phyloP scores from a whole-genome alignment of 2,329 filamentous ascomycete genomes.

The Venturia oleaginea region DNA sequence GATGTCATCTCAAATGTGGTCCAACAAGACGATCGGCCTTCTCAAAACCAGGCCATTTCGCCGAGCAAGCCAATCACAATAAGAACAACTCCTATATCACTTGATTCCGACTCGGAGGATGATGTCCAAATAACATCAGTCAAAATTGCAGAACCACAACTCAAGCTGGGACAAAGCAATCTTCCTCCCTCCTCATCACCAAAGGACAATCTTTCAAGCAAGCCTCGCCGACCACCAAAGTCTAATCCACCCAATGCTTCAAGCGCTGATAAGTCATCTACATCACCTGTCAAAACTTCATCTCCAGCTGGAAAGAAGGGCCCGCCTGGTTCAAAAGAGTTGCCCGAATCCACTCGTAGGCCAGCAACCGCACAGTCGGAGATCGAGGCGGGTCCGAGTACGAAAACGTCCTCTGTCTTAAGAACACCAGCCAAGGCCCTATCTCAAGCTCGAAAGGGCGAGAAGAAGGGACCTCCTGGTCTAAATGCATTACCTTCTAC shows the following conservation, averaged over 20 bases:
- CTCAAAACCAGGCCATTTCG: neutral
- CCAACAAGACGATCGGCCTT: neutral
- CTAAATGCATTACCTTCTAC: neutral
- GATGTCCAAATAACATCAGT: neutral
- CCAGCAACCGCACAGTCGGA: neutral
- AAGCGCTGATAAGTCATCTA: neutral
- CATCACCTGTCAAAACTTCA: neutral
- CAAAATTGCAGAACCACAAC: neutral
- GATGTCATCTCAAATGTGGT: too few relatives aligned
- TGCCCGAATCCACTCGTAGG: neutral
- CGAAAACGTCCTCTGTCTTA: neutral
- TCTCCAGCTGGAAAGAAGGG: neutral
- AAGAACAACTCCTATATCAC: neutral
- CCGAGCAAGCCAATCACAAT: neutral
- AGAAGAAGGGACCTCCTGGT: neutral
- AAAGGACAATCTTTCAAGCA: neutral
- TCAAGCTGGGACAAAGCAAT: neutral
- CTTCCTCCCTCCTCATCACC: neutral
- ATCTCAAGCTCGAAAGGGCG: neutral
- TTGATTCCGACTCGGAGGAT: neutral
- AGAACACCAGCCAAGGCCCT: neutral
- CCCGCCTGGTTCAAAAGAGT: neutral
- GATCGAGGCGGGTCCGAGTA: neutral
- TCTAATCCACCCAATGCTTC: neutral
- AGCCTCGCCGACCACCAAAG: neutral